Evolutionary conservation across 2,329 filamentous ascomycete genomes (phyloP).

Genomic region (Ceratocystis ficicola): DNA sequence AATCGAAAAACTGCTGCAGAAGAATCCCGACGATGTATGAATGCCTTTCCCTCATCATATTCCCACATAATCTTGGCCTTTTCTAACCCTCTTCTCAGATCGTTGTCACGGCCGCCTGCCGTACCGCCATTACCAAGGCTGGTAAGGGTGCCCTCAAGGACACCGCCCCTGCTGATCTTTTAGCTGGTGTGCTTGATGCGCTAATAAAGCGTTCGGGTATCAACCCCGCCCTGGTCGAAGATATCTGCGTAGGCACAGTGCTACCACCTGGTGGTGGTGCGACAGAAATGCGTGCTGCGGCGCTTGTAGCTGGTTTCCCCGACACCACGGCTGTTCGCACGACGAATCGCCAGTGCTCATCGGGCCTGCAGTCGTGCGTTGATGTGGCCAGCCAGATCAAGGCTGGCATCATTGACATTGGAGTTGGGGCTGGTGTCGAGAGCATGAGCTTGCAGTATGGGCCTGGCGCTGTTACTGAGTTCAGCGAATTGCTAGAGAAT

Average conservation of each 20-base stretch:
- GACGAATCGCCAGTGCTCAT: conserved; percentile 89
- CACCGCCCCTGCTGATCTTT: conserved; percentile 72
- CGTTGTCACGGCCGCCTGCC: conserved; percentile 83
- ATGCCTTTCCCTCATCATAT: background rate
- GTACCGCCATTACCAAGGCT: conserved; percentile 83
- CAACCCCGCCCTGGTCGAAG: conserved; percentile 77
- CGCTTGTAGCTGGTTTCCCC: conserved; percentile 82
- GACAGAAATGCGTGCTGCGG: conserved; percentile 90
- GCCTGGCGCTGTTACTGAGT: conserved; percentile 77
- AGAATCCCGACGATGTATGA: conserved; percentile 54
- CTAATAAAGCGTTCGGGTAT: conserved; percentile 77
- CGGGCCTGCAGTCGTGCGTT: conserved; percentile 80
- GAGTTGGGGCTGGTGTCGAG: conserved; percentile 89
- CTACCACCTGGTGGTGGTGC: conserved; percentile 87
- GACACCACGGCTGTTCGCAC: conserved; percentile 71
- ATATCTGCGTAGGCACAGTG: conserved; percentile 83
- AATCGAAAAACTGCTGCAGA: conserved; percentile 48
- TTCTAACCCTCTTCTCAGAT: conserved; percentile 39
- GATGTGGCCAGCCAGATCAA: conserved; percentile 91
- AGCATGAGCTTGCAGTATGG: conserved; percentile 92
- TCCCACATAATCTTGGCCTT: background rate
- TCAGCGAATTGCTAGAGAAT: conserved; percentile 75
- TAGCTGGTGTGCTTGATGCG: conserved; percentile 69
- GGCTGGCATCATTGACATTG: conserved; percentile 85
- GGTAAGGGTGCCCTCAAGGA: conserved; percentile 95